Evolutionary conservation across 192 early-diverging fungal species (phyloP).

Genomic region (Umbelopsis isabellina): DNA sequence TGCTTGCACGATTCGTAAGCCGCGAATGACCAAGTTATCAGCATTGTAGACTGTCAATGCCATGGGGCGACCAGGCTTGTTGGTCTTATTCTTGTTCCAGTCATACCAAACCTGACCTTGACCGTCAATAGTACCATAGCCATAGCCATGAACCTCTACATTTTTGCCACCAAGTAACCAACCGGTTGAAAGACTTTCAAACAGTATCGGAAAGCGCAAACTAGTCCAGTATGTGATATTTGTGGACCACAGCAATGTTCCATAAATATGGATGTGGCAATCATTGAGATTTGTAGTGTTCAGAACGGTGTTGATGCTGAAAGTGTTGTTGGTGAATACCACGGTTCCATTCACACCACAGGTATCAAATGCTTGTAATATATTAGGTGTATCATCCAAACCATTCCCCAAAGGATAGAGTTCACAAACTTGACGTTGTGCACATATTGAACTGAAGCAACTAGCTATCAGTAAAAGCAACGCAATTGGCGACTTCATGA

Average conservation of each 20-base stretch:
- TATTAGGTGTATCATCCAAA: constrained; percentile 6
- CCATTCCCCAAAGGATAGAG: constrained; percentile 7
- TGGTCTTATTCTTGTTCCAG: constrained; percentile 14
- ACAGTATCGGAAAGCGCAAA: not conserved
- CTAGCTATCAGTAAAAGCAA: too few relatives aligned
- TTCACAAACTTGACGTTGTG: not conserved
- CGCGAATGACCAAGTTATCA: constrained; percentile 3
- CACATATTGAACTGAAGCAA: too few relatives aligned
- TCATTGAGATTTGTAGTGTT: constrained; percentile 5
- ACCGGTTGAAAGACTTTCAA: constrained; percentile 4
- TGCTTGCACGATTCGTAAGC: constrained; percentile 7
- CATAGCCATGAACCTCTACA: not conserved
- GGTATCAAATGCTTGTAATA: not conserved
- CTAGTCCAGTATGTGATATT: constrained; percentile 11
- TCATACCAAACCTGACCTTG: constrained; percentile 13
- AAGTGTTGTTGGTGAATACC: constrained; percentile 6
- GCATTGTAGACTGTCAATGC: not conserved
- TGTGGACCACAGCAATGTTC: constrained; percentile 4
- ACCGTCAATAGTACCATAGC: constrained; percentile 1
- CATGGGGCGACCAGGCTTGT: constrained; percentile 3
- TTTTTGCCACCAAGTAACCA: constrained; percentile 13
- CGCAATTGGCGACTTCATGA: too few relatives aligned
- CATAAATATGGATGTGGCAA: constrained; percentile 6
- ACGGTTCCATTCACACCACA: constrained; percentile 13
- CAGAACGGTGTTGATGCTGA: not conserved